Evolutionary conservation across 1,139 yeast genomes (phyloP).

Genomic region (Kluyveromyces sp.): DNA sequence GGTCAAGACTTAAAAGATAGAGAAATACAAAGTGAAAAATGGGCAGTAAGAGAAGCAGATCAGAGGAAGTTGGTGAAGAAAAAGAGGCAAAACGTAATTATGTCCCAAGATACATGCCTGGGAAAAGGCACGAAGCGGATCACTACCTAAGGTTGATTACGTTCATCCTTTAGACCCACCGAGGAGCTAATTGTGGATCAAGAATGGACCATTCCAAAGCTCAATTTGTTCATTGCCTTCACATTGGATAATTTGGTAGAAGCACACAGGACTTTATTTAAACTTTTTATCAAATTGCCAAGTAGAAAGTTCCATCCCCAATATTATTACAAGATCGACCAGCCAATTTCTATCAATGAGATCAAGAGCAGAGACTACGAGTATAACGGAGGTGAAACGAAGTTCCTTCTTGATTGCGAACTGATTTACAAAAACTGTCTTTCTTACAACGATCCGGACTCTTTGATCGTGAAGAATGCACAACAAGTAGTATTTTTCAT

Average conservation of each 20-base stretch:
- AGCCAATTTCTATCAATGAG: constrained; percentile 65
- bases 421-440: constrained; percentile 52
- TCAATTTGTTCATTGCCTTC: constrained; percentile 26
- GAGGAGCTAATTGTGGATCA: constrained; percentile 25
- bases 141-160: constrained; percentile 22
- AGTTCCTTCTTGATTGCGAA: constrained; percentile 47
- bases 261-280: constrained; percentile 34
- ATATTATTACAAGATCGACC: constrained; percentile 56
- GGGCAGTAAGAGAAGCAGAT: constrained; percentile 1
- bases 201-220: constrained; percentile 28
- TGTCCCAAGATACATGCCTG: constrained; percentile 21
- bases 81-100: background rate
- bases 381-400: constrained; percentile 29
- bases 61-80: constrained; percentile 1
- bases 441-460: constrained; percentile 52
- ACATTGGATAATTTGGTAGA: constrained; percentile 28
- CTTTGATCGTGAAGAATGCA: constrained; percentile 57
- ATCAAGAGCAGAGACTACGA: constrained; percentile 42
- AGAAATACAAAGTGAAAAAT: background rate
- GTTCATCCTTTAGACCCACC: constrained; percentile 24
- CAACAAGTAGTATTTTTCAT: constrained; percentile 28
- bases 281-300: constrained; percentile 62
- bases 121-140: constrained; percentile 25
- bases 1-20: background rate
- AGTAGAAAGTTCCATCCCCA: constrained; percentile 72